Conservation (phyloP, 768 basidiomycete genomes). For the Dacryopinax primogenitus region DNA sequence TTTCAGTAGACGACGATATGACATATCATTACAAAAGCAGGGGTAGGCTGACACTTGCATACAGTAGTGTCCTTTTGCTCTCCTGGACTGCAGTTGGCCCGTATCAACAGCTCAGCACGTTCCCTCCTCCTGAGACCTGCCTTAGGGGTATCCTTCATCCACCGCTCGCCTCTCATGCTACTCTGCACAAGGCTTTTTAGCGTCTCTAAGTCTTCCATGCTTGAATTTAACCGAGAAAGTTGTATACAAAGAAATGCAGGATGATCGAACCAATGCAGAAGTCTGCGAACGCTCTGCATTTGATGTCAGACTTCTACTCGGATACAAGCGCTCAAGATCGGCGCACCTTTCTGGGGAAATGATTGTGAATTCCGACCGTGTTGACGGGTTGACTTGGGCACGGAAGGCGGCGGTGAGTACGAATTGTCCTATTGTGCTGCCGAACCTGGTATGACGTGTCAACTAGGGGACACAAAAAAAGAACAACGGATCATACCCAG, state of each 20-base stretch:
- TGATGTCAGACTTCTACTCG: conserved; percentile 8
- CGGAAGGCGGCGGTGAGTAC: conserved; percentile 86
- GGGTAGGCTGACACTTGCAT: too few species aligned
- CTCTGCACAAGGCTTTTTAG: too few species aligned
- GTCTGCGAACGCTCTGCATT: conserved; percentile 82
- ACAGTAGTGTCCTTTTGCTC: background rate
- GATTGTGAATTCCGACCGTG: conserved; percentile 69
- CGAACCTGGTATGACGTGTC: conserved; percentile 44
- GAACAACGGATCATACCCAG: conserved; percentile 53
- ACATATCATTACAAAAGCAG: too few species aligned
- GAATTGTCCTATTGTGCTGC: conserved; percentile 91
- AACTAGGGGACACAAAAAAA: background rate
- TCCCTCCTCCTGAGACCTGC: too few species aligned
- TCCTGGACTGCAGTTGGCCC: background rate
- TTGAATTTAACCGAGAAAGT: conserved; percentile 68
- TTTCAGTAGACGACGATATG: too few species aligned
- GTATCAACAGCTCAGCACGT: too few species aligned
- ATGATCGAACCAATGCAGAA: conserved; percentile 91
- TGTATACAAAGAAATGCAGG: conserved; percentile 96
- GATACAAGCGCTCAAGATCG: background rate
- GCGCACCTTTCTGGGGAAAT: conserved; percentile 87
- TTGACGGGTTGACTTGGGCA: conserved; percentile 80
- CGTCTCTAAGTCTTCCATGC: background rate
- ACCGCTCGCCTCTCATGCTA: too few species aligned
- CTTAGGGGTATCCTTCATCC: background rate